Percentiles rank a stretch among this genome's conserved stretches.
phyloP scores from a whole-genome alignment of 495 filamentous ascomycete genomes.

The Tuber calosporum region DNA sequence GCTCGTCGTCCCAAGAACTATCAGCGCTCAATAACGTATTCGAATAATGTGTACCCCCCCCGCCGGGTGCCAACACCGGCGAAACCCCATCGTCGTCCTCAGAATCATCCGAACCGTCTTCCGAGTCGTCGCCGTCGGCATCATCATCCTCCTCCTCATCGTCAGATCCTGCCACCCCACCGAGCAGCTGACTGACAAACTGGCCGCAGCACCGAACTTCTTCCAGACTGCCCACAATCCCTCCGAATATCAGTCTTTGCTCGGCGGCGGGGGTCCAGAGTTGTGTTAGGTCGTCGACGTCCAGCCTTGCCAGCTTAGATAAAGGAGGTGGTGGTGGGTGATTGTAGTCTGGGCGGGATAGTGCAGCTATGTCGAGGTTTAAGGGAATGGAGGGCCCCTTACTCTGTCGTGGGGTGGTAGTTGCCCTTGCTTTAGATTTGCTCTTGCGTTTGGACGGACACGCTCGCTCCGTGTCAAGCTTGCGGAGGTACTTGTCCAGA shows the following conservation, averaged over 20 bases:
- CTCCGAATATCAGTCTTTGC: conserved; percentile 25
- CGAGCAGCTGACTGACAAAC: conserved; percentile 35
- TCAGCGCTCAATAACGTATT: conserved; percentile 10
- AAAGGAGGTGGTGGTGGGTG: conserved; percentile 1
- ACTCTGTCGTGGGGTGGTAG: conserved; percentile 3
- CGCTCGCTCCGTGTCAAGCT: conserved; percentile 23
- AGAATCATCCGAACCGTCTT: conserved; percentile 31
- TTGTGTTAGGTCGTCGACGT: conserved; percentile 35
- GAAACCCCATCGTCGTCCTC: conserved; percentile 28
- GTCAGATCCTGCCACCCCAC: conserved; percentile 24
- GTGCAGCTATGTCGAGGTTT: conserved; percentile 20
- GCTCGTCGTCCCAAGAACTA: conserved; percentile 22
- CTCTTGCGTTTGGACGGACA: conserved; percentile 7
- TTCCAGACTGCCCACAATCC: conserved; percentile 37
- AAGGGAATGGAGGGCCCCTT: conserved; percentile 14
- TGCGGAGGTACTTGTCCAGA: conserved; percentile 37
- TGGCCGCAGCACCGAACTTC: conserved; percentile 38
- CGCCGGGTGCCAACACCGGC: neutral
- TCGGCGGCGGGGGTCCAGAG: conserved; percentile 41
- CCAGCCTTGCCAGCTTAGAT: conserved; percentile 25
- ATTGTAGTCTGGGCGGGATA: neutral
- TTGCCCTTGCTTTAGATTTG: conserved; percentile 8
- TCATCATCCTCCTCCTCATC: conserved; percentile 39
- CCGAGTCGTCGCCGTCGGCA: conserved; percentile 23
- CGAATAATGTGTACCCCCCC: conserved; percentile 20